phyloP scores from a whole-genome alignment of 2,329 filamentous ascomycete genomes.

The Aspergillus luchuensis region DNA sequence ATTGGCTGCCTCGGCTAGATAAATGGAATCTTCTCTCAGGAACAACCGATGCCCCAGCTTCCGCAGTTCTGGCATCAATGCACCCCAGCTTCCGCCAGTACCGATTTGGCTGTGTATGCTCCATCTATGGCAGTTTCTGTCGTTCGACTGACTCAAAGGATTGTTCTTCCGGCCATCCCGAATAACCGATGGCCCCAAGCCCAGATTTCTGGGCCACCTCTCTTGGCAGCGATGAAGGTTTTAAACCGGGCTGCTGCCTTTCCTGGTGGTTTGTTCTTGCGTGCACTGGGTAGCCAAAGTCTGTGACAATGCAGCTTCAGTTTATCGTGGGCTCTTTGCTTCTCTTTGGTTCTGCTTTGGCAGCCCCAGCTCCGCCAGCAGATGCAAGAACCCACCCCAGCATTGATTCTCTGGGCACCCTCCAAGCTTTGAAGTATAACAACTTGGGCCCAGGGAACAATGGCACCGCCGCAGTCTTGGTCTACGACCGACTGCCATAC shows the following conservation, averaged over 20 bases:
- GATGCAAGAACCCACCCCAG: slow-evolving; percentile 5
- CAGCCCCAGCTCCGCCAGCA: slow-evolving; percentile 16
- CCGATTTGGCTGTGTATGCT: background rate
- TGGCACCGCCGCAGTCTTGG: slow-evolving; percentile 27
- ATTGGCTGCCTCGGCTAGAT: slow-evolving; percentile 8
- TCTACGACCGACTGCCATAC: slow-evolving; percentile 16
- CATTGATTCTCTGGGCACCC: slow-evolving; percentile 20
- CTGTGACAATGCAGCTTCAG: slow-evolving; percentile 15
- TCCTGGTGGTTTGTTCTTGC: too few species aligned
- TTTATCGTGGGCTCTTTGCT: slow-evolving; percentile 16
- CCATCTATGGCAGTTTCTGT: background rate
- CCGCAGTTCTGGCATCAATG: background rate
- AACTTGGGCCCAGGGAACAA: slow-evolving; percentile 28
- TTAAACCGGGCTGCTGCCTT: background rate
- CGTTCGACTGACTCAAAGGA: background rate
- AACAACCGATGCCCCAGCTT: background rate
- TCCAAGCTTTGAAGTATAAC: slow-evolving; percentile 30
- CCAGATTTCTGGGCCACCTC: background rate
- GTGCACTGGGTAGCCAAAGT: background rate
- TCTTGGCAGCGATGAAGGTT: background rate
- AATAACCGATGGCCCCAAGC: background rate
- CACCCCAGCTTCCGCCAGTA: background rate
- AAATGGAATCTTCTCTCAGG: background rate
- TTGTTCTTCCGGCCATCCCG: slow-evolving; percentile 3
- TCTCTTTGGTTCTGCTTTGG: slow-evolving; percentile 14